Conservation (phyloP, 2,329 filamentous ascomycete genomes). For the Acephala macrosclerotiorum region DNA sequence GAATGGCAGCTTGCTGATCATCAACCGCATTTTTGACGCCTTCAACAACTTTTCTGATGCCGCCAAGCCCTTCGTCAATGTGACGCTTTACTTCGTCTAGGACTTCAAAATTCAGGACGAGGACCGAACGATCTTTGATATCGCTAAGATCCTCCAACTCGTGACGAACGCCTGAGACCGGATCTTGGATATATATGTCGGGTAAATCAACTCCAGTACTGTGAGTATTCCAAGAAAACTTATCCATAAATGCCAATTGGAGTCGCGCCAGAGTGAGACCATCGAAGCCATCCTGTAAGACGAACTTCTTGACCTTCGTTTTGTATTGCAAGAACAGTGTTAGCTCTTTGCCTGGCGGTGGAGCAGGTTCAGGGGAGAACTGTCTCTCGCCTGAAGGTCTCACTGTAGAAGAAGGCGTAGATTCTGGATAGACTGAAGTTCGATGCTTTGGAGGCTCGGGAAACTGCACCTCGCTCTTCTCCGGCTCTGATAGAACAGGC, state of each 20-base stretch:
- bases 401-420: conserved; percentile 43
- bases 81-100: conserved; percentile 96
- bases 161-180: conserved; percentile 93
- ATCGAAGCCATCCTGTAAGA: conserved; percentile 82
- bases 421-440: conserved; percentile 1
- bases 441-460: conserved; percentile 32
- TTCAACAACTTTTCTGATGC: conserved; percentile 83
- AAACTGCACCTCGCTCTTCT: conserved; percentile 14
- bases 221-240: conserved; percentile 98
- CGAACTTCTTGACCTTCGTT: conserved; percentile 95
- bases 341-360: conserved; percentile 81
- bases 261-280: conserved; percentile 87
- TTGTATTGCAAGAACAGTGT: conserved; percentile 97
- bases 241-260: conserved; percentile 97
- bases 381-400: conserved; percentile 52
- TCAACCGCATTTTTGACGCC: conserved; percentile 84
- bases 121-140: conserved; percentile 91
- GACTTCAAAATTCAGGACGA: conserved; percentile 93
- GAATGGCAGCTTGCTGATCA: conserved; percentile 81
- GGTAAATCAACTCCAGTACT: conserved; percentile 91
- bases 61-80: conserved; percentile 89
- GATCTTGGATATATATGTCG: conserved; percentile 97
- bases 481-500: conserved; percentile 41
- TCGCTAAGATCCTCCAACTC: conserved; percentile 93
- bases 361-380: conserved; percentile 69